phyloP scores from a whole-genome alignment of 768 basidiomycete species.

The Auriscalpium orientale region DNA sequence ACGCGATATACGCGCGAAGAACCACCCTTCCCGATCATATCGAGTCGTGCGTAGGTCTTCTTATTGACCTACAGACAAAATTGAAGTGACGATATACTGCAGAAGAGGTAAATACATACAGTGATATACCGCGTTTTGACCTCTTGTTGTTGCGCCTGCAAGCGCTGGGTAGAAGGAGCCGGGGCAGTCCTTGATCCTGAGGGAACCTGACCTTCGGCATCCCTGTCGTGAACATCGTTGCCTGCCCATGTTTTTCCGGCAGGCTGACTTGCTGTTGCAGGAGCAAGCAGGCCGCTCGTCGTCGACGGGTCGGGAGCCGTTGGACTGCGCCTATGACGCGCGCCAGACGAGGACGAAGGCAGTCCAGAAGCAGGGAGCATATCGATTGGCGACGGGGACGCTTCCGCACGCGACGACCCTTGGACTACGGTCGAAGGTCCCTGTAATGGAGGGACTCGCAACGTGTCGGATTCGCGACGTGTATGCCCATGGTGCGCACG shows the following conservation, averaged over 20 bases:
- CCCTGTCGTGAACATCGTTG: constrained; percentile 33
- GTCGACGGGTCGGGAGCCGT: constrained; percentile 56
- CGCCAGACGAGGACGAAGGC: constrained; percentile 1
- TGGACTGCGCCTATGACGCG: constrained; percentile 55
- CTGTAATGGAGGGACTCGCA: constrained; percentile 30
- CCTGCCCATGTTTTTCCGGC: constrained; percentile 38
- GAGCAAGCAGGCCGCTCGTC: constrained; percentile 30
- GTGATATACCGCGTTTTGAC: constrained; percentile 13
- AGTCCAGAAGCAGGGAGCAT: constrained; percentile 1
- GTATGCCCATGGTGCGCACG: constrained; percentile 39
- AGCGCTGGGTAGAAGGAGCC: not conserved
- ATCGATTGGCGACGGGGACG: constrained; percentile 52
- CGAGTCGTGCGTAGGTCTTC: constrained; percentile 74
- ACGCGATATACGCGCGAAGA: constrained; percentile 95
- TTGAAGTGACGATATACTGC: not conserved
- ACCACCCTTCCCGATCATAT: constrained; percentile 89
- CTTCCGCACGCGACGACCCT: constrained; percentile 12
- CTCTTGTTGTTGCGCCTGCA: constrained; percentile 1
- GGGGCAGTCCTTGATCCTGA: not conserved
- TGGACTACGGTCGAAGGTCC: constrained; percentile 8
- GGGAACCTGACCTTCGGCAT: constrained; percentile 2
- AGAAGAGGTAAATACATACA: constrained; percentile 2
- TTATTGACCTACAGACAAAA: constrained; percentile 56
- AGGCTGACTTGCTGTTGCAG: constrained; percentile 6
- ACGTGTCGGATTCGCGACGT: constrained; percentile 71